These are phyloP conservation scores for Paraphoma sp. DNA, from an alignment of 2,329 filamentous ascomycete species.

Conservation along the genomic window DNA sequence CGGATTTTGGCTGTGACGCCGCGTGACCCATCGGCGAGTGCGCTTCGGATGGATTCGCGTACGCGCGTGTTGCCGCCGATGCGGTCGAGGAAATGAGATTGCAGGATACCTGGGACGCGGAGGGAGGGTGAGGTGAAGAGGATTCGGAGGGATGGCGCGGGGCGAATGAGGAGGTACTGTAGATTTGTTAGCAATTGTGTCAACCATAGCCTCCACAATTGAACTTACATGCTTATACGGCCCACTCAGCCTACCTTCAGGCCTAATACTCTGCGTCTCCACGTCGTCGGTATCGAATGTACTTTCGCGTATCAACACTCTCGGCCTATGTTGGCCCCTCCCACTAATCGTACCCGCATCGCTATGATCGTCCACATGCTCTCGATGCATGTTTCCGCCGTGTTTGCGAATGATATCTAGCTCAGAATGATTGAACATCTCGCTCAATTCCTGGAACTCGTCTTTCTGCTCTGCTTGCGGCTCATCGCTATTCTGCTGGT, in stretches of 20 bases:
- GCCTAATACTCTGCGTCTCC: conserved; percentile 18
- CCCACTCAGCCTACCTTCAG: conserved; percentile 49
- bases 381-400: conserved; percentile 69
- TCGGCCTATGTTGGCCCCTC: conserved; percentile 43
- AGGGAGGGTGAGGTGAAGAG: conserved; percentile 59
- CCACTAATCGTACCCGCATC: conserved; percentile 30
- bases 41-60: conserved; percentile 61
- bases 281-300: conserved; percentile 32
- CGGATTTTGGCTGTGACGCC: conserved; percentile 77
- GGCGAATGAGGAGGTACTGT: conserved; percentile 57
- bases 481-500: conserved; percentile 39
- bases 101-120: conserved; percentile 57
- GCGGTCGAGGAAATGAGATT: conserved; percentile 56
- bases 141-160: conserved; percentile 56
- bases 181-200: conserved; percentile 8
- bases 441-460: conserved; percentile 69
- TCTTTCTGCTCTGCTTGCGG: conserved; percentile 55
- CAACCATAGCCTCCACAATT: too few relatives aligned
- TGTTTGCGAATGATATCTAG: conserved; percentile 67
- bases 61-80: conserved; percentile 60
- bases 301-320: conserved; percentile 57
- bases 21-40: conserved; percentile 68
- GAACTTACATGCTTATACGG: conserved; percentile 64
- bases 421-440: conserved; percentile 74
- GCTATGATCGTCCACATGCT: conserved; percentile 58